Percentiles rank a stretch among this genome's conserved stretches.
These are phyloP conservation scores for Amborella trichopoda DNA, from an alignment of 164 flowering plant genomes.

Conservation along the genomic window DNA sequence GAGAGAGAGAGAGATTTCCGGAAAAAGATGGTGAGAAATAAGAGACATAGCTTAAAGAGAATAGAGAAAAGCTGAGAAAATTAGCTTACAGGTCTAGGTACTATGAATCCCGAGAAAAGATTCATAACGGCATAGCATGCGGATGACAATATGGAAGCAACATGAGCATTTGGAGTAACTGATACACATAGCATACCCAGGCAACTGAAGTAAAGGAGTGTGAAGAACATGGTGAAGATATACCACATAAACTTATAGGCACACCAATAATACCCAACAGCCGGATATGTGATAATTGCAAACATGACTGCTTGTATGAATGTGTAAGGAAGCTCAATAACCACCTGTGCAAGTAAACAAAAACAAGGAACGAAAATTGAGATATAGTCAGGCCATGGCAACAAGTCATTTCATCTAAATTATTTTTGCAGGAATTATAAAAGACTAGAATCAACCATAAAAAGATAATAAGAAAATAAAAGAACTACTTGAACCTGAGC, in stretches of 20 bases:
- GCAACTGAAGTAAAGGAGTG: constrained; percentile 28
- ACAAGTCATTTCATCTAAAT: too few species aligned
- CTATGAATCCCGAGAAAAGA: constrained; percentile 36
- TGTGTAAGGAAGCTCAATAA: constrained; percentile 41
- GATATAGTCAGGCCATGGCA: too few species aligned
- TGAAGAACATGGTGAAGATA: constrained; percentile 25
- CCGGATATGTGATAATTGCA: constrained; percentile 28
- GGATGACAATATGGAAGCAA: constrained; percentile 21
- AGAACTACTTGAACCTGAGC: constrained; percentile 65
- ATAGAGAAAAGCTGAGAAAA: not conserved
- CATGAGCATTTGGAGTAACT: constrained; percentile 22
- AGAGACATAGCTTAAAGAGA: not conserved
- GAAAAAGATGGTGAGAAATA: not conserved
- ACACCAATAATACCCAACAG: constrained; percentile 27
- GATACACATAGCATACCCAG: constrained; percentile 37
- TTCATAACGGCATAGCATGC: constrained; percentile 17
- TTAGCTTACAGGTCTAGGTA: constrained; percentile 36
- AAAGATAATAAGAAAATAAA: too few species aligned
- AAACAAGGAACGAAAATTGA: not conserved
- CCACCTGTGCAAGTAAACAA: too few species aligned
- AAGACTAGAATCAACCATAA: too few species aligned
- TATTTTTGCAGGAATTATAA: too few species aligned
- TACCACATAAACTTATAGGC: constrained; percentile 32
- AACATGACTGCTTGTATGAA: constrained; percentile 21
- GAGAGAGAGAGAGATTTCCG: not conserved